Conservation (phyloP, 768 basidiomycete genomes). For the Asterophora lycoperdoides region DNA sequence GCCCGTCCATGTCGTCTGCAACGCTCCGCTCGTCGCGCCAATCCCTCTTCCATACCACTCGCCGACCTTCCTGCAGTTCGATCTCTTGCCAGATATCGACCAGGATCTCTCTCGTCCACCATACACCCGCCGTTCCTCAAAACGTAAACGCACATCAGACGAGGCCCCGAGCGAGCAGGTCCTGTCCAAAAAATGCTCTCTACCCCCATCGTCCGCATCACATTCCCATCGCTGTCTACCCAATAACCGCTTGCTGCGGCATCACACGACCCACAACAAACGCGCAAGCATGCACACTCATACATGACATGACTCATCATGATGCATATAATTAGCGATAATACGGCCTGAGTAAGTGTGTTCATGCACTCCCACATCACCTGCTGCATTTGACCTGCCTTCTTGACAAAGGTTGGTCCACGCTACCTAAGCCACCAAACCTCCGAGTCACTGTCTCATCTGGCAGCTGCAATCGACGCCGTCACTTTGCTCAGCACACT, state of each 20-base stretch:
- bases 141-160: slow-evolving; percentile 46
- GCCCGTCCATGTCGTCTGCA: slow-evolving; percentile 51
- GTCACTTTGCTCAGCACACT: background rate
- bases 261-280: slow-evolving; percentile 11
- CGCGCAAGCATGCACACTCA: slow-evolving; percentile 16
- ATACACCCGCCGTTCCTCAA: slow-evolving; percentile 40
- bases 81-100: slow-evolving; percentile 55
- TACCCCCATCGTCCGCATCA: slow-evolving; percentile 2
- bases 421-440: background rate
- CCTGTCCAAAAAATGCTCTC: slow-evolving; percentile 16
- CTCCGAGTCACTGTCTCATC: background rate
- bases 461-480: background rate
- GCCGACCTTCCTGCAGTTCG: slow-evolving; percentile 65
- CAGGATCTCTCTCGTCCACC: slow-evolving; percentile 69
- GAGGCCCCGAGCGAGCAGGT: slow-evolving; percentile 13
- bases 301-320: slow-evolving; percentile 8
- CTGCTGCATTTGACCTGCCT: slow-evolving; percentile 6
- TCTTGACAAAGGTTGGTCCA: background rate
- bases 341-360: slow-evolving; percentile 1
- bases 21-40: slow-evolving; percentile 65
- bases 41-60: slow-evolving; percentile 67
- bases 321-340: background rate
- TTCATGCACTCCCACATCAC: slow-evolving; percentile 3
- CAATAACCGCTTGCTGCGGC: slow-evolving; percentile 3
- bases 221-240: slow-evolving; percentile 6